These are phyloP conservation scores for Aspergillus chevalieri DNA, from an alignment of 2,329 filamentous ascomycete species.

Conservation along the genomic window DNA sequence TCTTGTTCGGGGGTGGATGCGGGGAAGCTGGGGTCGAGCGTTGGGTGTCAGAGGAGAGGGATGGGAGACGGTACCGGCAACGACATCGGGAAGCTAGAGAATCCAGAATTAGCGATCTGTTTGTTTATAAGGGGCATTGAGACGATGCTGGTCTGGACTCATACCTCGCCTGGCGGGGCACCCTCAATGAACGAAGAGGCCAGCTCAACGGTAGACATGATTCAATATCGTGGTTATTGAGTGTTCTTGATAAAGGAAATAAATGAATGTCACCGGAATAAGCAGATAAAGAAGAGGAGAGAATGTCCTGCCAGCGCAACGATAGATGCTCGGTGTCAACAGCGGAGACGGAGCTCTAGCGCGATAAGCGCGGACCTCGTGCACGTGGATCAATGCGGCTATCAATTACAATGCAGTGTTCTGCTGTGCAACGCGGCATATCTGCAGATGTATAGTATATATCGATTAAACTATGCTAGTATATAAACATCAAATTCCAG, in stretches of 20 bases:
- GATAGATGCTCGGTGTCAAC: slow-evolving; percentile 13
- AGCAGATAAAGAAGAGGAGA: background rate
- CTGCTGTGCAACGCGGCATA: too few species aligned
- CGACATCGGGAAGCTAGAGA: slow-evolving; percentile 74
- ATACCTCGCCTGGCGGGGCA: slow-evolving; percentile 92
- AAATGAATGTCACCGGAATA: background rate
- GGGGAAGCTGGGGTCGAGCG: background rate
- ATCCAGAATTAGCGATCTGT: slow-evolving; percentile 12
- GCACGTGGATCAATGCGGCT: slow-evolving; percentile 9
- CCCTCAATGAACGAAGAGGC: slow-evolving; percentile 86
- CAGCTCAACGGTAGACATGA: slow-evolving; percentile 50
- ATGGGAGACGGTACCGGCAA: slow-evolving; percentile 58
- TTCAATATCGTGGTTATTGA: slow-evolving; percentile 13
- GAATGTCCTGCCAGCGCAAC: slow-evolving; percentile 1
- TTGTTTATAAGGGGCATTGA: slow-evolving; percentile 11
- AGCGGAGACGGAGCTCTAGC: slow-evolving; percentile 13
- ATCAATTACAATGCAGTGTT: too few species aligned
- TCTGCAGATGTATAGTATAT: background rate
- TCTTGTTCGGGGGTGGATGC: background rate
- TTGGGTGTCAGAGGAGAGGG: background rate
- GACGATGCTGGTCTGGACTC: slow-evolving; percentile 2
- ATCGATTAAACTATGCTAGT: slow-evolving; percentile 6
- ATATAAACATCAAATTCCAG: slow-evolving; percentile 1
- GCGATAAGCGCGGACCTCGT: slow-evolving; percentile 13
- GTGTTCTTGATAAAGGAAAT: background rate